Evolutionary conservation across 148 eudicot genomes (phyloP), one percentile per base, ranked within the genome.

Genomic region (Simmondsia chinensis): DNA sequence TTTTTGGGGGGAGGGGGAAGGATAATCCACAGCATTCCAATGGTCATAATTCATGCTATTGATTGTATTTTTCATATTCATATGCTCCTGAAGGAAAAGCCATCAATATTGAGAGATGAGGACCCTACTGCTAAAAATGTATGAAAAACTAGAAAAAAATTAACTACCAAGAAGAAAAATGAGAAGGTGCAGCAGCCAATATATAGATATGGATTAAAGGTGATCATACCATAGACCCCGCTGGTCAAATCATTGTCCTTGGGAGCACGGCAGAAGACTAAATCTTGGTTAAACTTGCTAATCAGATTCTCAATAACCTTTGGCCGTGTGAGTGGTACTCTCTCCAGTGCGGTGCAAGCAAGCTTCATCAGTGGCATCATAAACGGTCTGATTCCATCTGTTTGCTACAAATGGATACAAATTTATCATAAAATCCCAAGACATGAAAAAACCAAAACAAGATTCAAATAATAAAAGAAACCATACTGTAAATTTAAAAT

Each of bases 311-410:
- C 82, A 36, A 89, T 81, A n/a, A 83, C 53, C 64, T 71, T 71
- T 0, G 58, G 72, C 52, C 97, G 75, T 24, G 78, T 68, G 5
- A 88, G 54, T 4, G 97, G 94, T 58, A 88, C 94, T 80, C 94
- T 77, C 66, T 88, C 97, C 48, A 83, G 46, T 29, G 97, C 97
- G 7, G 94, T 83, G 57, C 94, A 88, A 4, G 97, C 79, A 58
- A 88, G 80, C 61, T 54, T 73, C 97, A 88, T 88, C 48, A 88
- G 47, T 29, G 97, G 97, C 97, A 88, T 88, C 8, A 94, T 80
- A 37, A 88, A 88, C 54, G 94, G 97, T 60, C 97, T 78, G 22
- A 88, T 83, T 54, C 97, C 97, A 75, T 88, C 97, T 68, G 51
- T 36, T 70, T 72, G 53, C 97, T 88, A 73, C 69, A 78, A 49